phyloP scores from a whole-genome alignment of 1,284 basidiomycete species.

The Trametes hirsuta region DNA sequence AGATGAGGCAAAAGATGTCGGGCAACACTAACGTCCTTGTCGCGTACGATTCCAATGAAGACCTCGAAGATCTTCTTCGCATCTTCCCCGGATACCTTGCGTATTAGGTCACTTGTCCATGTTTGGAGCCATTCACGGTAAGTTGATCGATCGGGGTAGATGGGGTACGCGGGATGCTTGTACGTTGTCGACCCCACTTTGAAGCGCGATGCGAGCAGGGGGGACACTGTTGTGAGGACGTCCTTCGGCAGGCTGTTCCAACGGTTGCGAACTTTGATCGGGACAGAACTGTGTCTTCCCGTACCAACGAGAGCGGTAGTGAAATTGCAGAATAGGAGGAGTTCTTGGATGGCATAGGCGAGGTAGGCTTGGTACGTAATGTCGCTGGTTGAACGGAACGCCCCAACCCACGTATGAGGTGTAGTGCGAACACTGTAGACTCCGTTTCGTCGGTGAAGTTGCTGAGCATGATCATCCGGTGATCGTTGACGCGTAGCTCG shows the following conservation, averaged over 20 bases:
- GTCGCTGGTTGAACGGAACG: conserved; percentile 93
- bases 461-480: conserved; percentile 73
- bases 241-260: conserved; percentile 86
- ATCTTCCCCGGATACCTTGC: conserved; percentile 56
- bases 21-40: conserved; percentile 91
- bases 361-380: conserved; percentile 90
- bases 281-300: conserved; percentile 51
- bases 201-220: conserved; percentile 83
- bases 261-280: conserved; percentile 66
- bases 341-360: conserved; percentile 92
- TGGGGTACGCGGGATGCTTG: conserved; percentile 58
- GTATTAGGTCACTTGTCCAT: conserved; percentile 90
- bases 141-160: conserved; percentile 77
- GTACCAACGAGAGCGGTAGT: conserved; percentile 67
- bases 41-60: conserved; percentile 80
- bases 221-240: conserved; percentile 86
- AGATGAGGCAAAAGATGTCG: conserved; percentile 92
- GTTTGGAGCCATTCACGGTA: conserved; percentile 97
- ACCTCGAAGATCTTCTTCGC: conserved; percentile 78
- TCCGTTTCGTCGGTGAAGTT: conserved; percentile 89
- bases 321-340: conserved; percentile 90
- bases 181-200: conserved; percentile 45
- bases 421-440: conserved; percentile 80
- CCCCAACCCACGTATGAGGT: conserved; percentile 87
- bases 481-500: conserved; percentile 65